Evolutionary conservation across 768 basidiomycete genomes (phyloP).

Genomic region (Amanita rimosa): DNA sequence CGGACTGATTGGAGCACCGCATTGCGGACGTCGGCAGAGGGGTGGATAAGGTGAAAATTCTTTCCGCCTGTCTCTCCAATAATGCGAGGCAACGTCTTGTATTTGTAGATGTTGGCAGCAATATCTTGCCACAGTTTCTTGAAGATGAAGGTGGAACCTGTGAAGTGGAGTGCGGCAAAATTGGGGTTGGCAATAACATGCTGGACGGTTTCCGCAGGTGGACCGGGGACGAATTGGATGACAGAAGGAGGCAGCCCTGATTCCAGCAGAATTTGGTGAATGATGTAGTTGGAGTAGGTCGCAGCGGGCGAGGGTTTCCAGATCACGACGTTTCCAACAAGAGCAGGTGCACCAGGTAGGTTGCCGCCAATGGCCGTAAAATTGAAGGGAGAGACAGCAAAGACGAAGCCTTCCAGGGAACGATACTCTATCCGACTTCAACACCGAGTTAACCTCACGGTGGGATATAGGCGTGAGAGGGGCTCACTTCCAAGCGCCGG

Average conservation of each 20-base stretch:
- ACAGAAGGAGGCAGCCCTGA: slow-evolving; percentile 92
- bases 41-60: slow-evolving; percentile 94
- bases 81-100: slow-evolving; percentile 85
- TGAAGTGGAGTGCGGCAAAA: slow-evolving; percentile 93
- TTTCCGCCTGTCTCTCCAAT: slow-evolving; percentile 99
- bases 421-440: slow-evolving; percentile 89
- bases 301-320: slow-evolving; percentile 99
- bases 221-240: slow-evolving; percentile 93
- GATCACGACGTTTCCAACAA: slow-evolving; percentile 89
- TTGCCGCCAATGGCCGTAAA: slow-evolving; percentile 98
- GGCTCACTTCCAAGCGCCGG: slow-evolving; percentile 91
- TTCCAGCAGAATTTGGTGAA: slow-evolving; percentile 85
- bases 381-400: slow-evolving; percentile 98
- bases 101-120: slow-evolving; percentile 75
- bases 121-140: slow-evolving; percentile 96
- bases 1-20: slow-evolving; percentile 86
- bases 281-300: slow-evolving; percentile 89
- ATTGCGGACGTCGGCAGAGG: slow-evolving; percentile 76
- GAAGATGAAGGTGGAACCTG: slow-evolving; percentile 92
- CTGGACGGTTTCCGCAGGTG: slow-evolving; percentile 74
- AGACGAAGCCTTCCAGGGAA: slow-evolving; percentile 94
- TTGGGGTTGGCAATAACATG: slow-evolving; percentile 68
- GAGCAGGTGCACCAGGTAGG: slow-evolving; percentile 79
- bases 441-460: background rate
- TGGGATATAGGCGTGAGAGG: background rate